Conservation (phyloP, 352 stramenopile species). For the Globisporangium cylindrosporum region DNA sequence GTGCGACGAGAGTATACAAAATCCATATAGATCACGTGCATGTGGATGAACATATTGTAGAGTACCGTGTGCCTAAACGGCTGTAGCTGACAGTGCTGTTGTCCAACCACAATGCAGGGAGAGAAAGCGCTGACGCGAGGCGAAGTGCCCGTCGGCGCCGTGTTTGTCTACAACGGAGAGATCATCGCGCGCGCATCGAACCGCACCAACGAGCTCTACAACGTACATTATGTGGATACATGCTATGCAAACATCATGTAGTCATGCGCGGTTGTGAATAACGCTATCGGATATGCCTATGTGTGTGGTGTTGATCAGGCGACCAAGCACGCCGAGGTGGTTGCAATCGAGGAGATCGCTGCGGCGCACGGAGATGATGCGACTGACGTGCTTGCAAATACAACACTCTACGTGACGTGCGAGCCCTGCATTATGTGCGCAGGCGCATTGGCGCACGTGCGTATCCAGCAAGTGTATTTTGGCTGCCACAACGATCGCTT, state of each 20-base stretch:
- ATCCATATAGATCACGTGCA: neutral
- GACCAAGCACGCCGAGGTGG: constrained; percentile 90
- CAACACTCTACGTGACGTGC: constrained; percentile 87
- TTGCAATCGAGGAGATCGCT: constrained; percentile 86
- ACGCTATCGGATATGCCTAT: neutral
- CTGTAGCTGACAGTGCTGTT: neutral
- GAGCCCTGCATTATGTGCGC: constrained; percentile 96
- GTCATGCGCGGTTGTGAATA: neutral
- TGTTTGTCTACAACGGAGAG: constrained; percentile 81
- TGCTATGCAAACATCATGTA: neutral
- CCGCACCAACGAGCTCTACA: constrained; percentile 86
- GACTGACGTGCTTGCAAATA: constrained; percentile 45
- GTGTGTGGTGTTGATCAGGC: constrained; percentile 34
- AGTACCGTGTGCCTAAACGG: neutral
- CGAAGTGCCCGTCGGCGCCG: constrained; percentile 90
- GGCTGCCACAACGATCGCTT: constrained; percentile 93
- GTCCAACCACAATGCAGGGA: constrained; percentile 35
- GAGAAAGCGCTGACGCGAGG: constrained; percentile 67
- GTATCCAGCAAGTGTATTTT: constrained; percentile 81
- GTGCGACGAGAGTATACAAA: constrained; percentile 14
- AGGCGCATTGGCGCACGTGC: constrained; percentile 74
- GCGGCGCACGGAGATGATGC: constrained; percentile 36
- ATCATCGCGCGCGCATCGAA: constrained; percentile 86
- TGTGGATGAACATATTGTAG: neutral
- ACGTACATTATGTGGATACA: constrained; percentile 35